Conservation (phyloP, 73 alveolate genomes). For the Tetrahymena malaccensis region DNA sequence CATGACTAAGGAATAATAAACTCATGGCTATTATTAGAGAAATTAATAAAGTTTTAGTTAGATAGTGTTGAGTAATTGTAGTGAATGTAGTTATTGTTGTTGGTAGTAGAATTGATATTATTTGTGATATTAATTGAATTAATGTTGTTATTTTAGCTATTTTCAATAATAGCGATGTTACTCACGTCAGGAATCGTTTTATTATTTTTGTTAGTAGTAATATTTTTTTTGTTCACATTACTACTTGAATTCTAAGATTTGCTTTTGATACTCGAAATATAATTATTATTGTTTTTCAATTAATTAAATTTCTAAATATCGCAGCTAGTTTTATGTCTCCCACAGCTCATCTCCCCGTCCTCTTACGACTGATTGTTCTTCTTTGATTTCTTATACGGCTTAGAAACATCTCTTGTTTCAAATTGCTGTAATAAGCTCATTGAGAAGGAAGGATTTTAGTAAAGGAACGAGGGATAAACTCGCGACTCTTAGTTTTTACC, state of each 20-base stretch:
- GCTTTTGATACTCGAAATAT: neutral
- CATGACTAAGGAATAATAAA: neutral
- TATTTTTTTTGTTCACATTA: neutral
- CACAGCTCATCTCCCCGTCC: neutral
- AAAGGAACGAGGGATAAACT: neutral
- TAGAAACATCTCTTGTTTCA: neutral
- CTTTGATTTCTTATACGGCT: neutral
- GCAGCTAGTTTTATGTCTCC: neutral
- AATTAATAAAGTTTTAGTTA: neutral
- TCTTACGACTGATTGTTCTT: neutral
- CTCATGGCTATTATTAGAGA: neutral
- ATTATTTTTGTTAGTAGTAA: neutral
- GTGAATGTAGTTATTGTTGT: neutral
- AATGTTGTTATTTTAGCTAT: neutral
- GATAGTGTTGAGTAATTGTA: neutral
- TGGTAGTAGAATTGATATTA: neutral
- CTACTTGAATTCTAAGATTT: neutral
- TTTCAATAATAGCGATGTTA: neutral
- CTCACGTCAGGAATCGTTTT: neutral
- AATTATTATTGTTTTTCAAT: neutral
- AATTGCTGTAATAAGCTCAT: neutral
- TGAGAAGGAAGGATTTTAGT: neutral
- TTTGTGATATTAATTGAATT: neutral
- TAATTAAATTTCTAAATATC: neutral
- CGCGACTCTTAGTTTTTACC: neutral